These are phyloP conservation scores for Chrysochromulina tobinii DNA, from an alignment of 78 protist species.

Conservation along the genomic window DNA sequence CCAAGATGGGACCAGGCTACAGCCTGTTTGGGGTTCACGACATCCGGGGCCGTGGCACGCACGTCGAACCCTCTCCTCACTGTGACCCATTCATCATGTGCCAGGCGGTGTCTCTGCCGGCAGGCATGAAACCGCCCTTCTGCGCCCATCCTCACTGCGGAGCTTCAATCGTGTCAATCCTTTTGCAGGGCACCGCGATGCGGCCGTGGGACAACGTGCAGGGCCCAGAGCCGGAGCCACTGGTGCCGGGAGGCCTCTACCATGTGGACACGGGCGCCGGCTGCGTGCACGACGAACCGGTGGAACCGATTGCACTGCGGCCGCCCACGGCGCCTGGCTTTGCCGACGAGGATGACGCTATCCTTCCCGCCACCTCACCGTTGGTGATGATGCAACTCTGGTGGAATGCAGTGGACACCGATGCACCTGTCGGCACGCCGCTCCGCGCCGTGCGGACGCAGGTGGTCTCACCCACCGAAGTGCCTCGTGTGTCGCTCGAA, in stretches of 20 bases:
- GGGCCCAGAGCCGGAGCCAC: neutral
- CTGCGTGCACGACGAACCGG: neutral
- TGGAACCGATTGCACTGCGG: neutral
- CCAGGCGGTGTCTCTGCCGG: neutral
- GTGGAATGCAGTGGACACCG: neutral
- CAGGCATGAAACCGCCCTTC: neutral
- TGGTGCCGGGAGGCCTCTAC: neutral
- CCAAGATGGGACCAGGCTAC: neutral
- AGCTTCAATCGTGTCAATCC: neutral
- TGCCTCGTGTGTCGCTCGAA: neutral
- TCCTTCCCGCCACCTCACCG: neutral
- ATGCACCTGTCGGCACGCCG: neutral
- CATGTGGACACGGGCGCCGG: neutral
- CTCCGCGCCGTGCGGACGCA: neutral
- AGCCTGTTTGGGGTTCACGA: neutral
- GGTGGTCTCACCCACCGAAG: neutral
- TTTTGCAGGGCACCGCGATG: neutral
- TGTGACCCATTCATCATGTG: neutral
- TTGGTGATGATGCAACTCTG: neutral
- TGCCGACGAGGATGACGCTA: neutral
- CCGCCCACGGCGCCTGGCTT: neutral
- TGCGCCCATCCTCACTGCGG: neutral
- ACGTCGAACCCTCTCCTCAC: neutral
- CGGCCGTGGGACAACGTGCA: neutral
- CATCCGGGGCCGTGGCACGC: neutral